Evolutionary conservation across 2,329 filamentous ascomycete genomes (phyloP), one percentile per base, ranked within the genome.

Genomic region (Colletotrichum chrysophilum): DNA sequence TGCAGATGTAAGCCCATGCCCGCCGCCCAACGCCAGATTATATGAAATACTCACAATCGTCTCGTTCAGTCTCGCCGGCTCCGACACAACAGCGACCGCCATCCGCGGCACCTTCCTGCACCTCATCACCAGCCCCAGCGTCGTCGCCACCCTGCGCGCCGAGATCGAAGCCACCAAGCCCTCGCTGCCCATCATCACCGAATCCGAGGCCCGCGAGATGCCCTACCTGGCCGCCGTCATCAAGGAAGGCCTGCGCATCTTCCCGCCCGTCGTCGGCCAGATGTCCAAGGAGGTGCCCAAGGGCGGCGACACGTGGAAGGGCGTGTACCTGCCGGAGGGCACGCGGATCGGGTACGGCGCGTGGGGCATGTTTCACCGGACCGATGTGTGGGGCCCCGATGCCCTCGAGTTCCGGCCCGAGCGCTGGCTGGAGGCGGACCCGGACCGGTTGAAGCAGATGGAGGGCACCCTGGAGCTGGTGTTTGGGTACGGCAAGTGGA

Each of bases 1-100:
- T 85, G 74, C 83, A 86, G 69, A 83, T 86, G 78, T 82, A 78
- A 64, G 26, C 87, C 85, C 24, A 87, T 87, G 0, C 83, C 82
- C 0, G 84, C 89, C 1, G 84, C 87, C 67, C 66, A 5, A 87
- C 13, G 81, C 1, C 38, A n/a, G 0, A 4, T n/a, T 6, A n/a
- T 12, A 0, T 2, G 38, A 43, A 43, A 43, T 43, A 43, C 38
- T 43, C 38, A 43, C 34, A 28, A 16, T 36, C 36, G 7, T 4
- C 4, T 38, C 4, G 0, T 18, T 38, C 12, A 62, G 86, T 38
- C 83, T 90, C 7, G 90, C 90, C 7, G 91, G 91, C 7, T 89
- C 89, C 1, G 91, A 92, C 73, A 91, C 89, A 9, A 91, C 90
- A 0, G 89, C 91, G 0, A 90, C 89, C 1, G 87, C 87, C 1